Percentiles rank a stretch among this genome's conserved stretches.
Conservation (phyloP, 2,329 filamentous ascomycete genomes). For the Colletotrichum sp. region DNA sequence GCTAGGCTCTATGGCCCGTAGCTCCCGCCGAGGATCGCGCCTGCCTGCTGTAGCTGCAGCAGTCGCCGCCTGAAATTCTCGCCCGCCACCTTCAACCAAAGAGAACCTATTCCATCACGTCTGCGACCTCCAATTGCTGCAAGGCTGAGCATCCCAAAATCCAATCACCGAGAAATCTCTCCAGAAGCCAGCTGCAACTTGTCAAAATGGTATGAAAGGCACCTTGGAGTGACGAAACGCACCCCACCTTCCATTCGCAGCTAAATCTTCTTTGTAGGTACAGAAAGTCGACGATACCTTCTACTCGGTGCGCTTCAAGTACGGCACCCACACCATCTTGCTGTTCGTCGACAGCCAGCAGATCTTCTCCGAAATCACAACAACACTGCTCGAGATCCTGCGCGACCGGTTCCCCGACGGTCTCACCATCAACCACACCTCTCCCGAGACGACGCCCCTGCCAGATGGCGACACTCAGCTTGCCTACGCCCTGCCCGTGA, state of each 20-base stretch:
- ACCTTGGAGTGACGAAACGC: neutral
- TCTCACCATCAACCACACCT: constrained; percentile 41
- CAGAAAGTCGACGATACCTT: constrained; percentile 49
- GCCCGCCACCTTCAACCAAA: neutral
- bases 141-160: fast-evolving
- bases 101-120: neutral
- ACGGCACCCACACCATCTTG: constrained; percentile 73
- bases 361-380: constrained; percentile 61
- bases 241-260: neutral
- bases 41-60: neutral
- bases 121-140: neutral
- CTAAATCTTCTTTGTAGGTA: neutral
- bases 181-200: neutral
- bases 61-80: neutral
- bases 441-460: constrained; percentile 40
- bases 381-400: constrained; percentile 63
- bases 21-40: neutral
- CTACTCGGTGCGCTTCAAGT: constrained; percentile 74
- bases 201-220: neutral
- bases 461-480: constrained; percentile 46
- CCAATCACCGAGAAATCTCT: neutral
- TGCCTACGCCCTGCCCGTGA: constrained; percentile 51
- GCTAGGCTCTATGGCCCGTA: neutral
- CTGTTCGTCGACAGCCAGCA: constrained; percentile 66
- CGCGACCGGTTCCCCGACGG: constrained; percentile 61